Conservation (phyloP, 257 asterid genomes). For the Solanum habrochaites region DNA sequence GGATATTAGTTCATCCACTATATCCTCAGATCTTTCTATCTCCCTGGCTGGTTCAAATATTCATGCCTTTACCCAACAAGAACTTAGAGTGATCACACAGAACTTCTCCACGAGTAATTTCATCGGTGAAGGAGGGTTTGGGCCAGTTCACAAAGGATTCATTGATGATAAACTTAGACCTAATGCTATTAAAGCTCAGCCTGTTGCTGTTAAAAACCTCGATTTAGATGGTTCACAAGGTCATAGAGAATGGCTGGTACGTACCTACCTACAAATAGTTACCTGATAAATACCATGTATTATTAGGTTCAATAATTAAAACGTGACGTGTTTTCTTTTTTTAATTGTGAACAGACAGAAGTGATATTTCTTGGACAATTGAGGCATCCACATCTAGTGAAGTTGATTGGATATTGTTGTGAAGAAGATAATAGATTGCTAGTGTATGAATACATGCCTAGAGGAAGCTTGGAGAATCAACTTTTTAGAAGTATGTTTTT, state of each 20-base stretch:
- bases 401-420: conserved; percentile 89
- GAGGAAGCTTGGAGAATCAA: conserved; percentile 93
- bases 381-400: conserved; percentile 80
- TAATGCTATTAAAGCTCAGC: conserved; percentile 72
- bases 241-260: conserved; percentile 92
- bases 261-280: conserved; percentile 6
- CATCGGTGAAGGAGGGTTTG: conserved; percentile 92
- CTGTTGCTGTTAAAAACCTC: conserved; percentile 87
- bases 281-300: too few relatives aligned
- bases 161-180: conserved; percentile 76
- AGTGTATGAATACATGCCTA: conserved; percentile 87
- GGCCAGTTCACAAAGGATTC: conserved; percentile 95
- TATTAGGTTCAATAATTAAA: background rate
- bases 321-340: background rate
- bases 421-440: conserved; percentile 91
- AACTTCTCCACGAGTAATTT: conserved; percentile 62
- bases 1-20: conserved; percentile 48
- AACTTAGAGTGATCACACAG: conserved; percentile 71
- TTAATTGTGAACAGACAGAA: conserved; percentile 44
- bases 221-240: conserved; percentile 92
- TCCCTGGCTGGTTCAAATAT: conserved; percentile 75
- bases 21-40: conserved; percentile 65
- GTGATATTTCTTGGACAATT: conserved; percentile 79
- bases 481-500: conserved; percentile 67
- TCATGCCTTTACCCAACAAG: conserved; percentile 60